Evolutionary conservation across 2,329 filamentous ascomycete species (phyloP).

Genomic region (Verticillium isaacii): DNA sequence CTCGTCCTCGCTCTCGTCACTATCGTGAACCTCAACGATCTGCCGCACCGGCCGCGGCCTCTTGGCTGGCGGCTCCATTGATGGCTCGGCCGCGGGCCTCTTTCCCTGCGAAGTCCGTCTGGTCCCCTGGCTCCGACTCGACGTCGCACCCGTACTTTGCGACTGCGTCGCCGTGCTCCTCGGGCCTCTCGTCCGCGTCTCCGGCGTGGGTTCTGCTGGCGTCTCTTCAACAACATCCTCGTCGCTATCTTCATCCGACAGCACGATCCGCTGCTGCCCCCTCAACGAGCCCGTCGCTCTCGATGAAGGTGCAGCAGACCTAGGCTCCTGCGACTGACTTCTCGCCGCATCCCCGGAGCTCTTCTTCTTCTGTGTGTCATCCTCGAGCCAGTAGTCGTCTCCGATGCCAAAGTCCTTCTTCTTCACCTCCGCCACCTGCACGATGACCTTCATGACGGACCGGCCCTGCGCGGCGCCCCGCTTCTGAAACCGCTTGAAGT

Average conservation of each 20-base stretch:
- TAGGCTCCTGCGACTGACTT: slow-evolving; percentile 5
- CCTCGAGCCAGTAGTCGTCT: slow-evolving; percentile 71
- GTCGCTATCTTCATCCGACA: slow-evolving; percentile 32
- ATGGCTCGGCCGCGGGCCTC: slow-evolving; percentile 26
- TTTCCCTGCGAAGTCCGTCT: slow-evolving; percentile 21
- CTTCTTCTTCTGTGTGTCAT: slow-evolving; percentile 29
- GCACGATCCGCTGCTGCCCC: slow-evolving; percentile 16
- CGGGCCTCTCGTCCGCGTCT: slow-evolving; percentile 3
- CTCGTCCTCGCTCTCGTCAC: slow-evolving; percentile 51
- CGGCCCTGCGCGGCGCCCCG: slow-evolving; percentile 45
- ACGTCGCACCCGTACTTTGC: neutral
- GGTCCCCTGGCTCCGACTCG: slow-evolving; percentile 20
- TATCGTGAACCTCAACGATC: slow-evolving; percentile 28
- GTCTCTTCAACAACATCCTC: slow-evolving; percentile 14
- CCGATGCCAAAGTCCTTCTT: slow-evolving; percentile 69
- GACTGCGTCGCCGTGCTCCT: slow-evolving; percentile 16
- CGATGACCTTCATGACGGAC: slow-evolving; percentile 50
- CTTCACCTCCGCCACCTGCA: slow-evolving; percentile 66
- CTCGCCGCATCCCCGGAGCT: slow-evolving; percentile 16
- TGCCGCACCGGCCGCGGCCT: slow-evolving; percentile 27
- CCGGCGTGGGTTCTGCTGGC: neutral
- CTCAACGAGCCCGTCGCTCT: slow-evolving; percentile 7
- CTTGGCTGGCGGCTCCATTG: slow-evolving; percentile 24
- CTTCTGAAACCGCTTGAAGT: slow-evolving; percentile 84
- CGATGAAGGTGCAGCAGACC: slow-evolving; percentile 8